phyloP scores from a whole-genome alignment of 2,329 filamentous ascomycete species.

The Xylariaceae sp. region DNA sequence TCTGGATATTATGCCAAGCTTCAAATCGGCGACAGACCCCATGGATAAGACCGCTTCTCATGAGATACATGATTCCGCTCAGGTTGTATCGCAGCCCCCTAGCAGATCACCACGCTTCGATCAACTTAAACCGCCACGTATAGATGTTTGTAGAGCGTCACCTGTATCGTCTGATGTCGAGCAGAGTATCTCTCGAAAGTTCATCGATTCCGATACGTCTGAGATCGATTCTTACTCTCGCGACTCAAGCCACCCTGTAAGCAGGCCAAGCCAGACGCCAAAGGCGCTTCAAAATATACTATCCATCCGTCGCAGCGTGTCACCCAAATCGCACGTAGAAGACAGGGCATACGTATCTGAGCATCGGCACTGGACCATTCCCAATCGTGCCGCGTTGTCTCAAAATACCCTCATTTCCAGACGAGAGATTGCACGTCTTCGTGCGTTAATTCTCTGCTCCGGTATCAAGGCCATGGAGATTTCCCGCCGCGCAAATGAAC shows the following conservation, averaged over 20 bases:
- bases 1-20: slow-evolving; percentile 60
- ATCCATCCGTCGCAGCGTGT: slow-evolving; percentile 36
- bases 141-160: slow-evolving; percentile 54
- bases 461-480: slow-evolving; percentile 92
- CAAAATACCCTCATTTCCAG: slow-evolving; percentile 59
- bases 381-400: slow-evolving; percentile 48
- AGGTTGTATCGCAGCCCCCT: slow-evolving; percentile 40
- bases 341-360: slow-evolving; percentile 26
- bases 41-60: slow-evolving; percentile 31
- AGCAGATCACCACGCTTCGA: slow-evolving; percentile 56
- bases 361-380: slow-evolving; percentile 57
- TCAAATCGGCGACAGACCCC: slow-evolving; percentile 48
- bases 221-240: slow-evolving; percentile 47
- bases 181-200: slow-evolving; percentile 25
- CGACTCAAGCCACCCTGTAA: slow-evolving; percentile 36
- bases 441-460: slow-evolving; percentile 77
- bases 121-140: slow-evolving; percentile 55
- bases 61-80: slow-evolving; percentile 28
- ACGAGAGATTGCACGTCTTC: slow-evolving; percentile 81
- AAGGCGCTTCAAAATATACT: slow-evolving; percentile 46
- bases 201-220: slow-evolving; percentile 46
- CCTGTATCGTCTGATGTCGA: slow-evolving; percentile 44
- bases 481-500: slow-evolving; percentile 65
- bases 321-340: slow-evolving; percentile 4
- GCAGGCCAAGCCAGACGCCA: slow-evolving; percentile 44